Conservation (phyloP, 805 yeast species). For the Candida lessepsii region DNA sequence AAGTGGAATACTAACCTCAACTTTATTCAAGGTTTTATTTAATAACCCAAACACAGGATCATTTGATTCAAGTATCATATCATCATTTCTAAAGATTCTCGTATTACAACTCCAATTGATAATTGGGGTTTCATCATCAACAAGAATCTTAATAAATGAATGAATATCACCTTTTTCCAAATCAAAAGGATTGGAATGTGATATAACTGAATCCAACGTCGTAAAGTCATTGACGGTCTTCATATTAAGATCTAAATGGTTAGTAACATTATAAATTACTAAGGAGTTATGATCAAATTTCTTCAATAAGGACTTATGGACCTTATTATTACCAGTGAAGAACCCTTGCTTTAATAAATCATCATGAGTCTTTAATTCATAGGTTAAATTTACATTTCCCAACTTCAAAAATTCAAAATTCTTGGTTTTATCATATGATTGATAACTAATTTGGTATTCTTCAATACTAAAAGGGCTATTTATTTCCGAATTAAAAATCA, state of each 20-base stretch:
- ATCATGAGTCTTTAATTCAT: constrained; percentile 4
- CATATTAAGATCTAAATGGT: constrained; percentile 16
- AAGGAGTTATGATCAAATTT: constrained; percentile 13
- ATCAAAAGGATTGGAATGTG: constrained; percentile 16
- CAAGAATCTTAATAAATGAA: constrained; percentile 24
- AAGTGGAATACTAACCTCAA: constrained; percentile 35
- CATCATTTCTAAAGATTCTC: constrained; percentile 23
- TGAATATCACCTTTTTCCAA: constrained; percentile 23
- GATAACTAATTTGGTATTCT: constrained; percentile 11
- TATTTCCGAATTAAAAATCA: constrained; percentile 27
- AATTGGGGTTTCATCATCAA: constrained; percentile 13
- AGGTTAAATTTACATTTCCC: neutral
- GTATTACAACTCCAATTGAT: constrained; percentile 28
- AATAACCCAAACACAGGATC: constrained; percentile 35
- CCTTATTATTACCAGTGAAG: constrained; percentile 1
- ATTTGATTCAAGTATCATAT: constrained; percentile 21
- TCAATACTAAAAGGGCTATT: constrained; percentile 2
- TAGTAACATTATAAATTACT: constrained; percentile 22
- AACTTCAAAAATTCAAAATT: constrained; percentile 13
- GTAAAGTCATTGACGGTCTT: constrained; percentile 10
- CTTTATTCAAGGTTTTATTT: constrained; percentile 15
- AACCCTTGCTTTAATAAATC: neutral
- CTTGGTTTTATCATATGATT: neutral
- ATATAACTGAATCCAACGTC: constrained; percentile 14
- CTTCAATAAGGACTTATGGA: constrained; percentile 5